These are phyloP conservation scores for Mycena vulgaris DNA, from an alignment of 768 basidiomycete genomes.

Conservation along the genomic window DNA sequence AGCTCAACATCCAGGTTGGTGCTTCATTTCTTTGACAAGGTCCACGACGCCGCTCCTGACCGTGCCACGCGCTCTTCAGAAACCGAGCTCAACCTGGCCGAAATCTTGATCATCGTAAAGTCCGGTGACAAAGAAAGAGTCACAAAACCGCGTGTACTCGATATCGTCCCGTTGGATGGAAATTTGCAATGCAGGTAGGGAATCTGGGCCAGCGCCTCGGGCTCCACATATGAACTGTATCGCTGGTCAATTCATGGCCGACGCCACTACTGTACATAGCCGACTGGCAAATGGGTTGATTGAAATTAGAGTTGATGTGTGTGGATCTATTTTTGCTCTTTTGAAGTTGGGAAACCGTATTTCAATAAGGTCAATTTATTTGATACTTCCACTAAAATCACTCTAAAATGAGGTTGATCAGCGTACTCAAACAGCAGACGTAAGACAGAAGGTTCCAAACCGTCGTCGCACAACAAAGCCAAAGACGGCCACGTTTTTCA, in stretches of 20 bases:
- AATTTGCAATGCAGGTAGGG: no score
- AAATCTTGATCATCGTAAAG: conserved; percentile 6
- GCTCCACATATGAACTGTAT: background rate
- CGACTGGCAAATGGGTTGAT: background rate
- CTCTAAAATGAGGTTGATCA: background rate
- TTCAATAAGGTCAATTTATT: background rate
- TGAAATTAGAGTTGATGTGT: background rate
- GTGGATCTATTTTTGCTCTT: conserved; percentile 1
- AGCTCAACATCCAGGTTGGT: conserved; percentile 5
- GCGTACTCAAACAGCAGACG: conserved; percentile 11
- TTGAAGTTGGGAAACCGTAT: background rate
- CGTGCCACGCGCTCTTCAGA: background rate
- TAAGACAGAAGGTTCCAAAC: conserved; percentile 8
- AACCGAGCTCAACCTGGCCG: conserved; percentile 1
- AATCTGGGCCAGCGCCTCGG: no score
- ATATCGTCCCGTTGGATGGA: no score
- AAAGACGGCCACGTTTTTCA: conserved; percentile 19
- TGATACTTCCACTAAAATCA: background rate
- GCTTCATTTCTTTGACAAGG: background rate
- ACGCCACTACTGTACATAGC: background rate
- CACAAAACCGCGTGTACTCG: conserved; percentile 5
- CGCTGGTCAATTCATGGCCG: background rate
- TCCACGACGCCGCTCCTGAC: conserved; percentile 4
- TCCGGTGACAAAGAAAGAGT: conserved; percentile 2
- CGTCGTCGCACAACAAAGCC: conserved; percentile 13